These are phyloP conservation scores for Lagenidium giganteum DNA, from an alignment of 352 stramenopile genomes.

Conservation along the genomic window DNA sequence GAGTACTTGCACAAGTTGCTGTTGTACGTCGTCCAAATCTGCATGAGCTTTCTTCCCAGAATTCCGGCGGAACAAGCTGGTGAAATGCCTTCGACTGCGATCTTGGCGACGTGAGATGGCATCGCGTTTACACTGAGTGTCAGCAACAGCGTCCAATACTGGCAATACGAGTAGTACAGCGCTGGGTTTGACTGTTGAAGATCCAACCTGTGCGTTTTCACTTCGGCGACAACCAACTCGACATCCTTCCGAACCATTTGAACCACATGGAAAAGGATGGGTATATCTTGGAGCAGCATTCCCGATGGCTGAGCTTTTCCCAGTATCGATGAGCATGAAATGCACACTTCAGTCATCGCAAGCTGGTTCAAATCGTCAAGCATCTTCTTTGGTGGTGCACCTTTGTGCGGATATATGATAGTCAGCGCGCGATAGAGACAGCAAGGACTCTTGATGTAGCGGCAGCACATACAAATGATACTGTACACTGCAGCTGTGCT, in stretches of 20 bases:
- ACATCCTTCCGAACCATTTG: conserved; percentile 49
- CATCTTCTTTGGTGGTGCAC: conserved; percentile 38
- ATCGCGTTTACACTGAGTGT: conserved; percentile 42
- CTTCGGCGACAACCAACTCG: conserved; percentile 45
- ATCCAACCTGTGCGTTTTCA: conserved; percentile 67
- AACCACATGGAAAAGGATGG: conserved; percentile 49
- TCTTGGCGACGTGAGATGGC: conserved; percentile 51
- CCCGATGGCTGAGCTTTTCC: not conserved
- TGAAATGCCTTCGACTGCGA: conserved; percentile 32
- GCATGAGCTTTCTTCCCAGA: conserved; percentile 39
- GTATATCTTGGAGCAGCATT: conserved; percentile 73
- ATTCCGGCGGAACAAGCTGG: conserved; percentile 14
- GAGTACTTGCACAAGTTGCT: conserved; percentile 43
- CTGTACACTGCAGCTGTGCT: conserved; percentile 70
- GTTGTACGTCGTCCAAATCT: conserved; percentile 52
- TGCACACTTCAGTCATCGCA: conserved; percentile 41
- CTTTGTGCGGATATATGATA: conserved; percentile 73
- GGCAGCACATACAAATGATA: conserved; percentile 55
- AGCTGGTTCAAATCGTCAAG: conserved; percentile 55
- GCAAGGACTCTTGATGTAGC: conserved; percentile 61
- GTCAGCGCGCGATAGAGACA: conserved; percentile 58
- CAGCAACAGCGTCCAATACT: conserved; percentile 67
- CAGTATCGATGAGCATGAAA: conserved; percentile 25
- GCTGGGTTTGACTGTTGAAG: conserved; percentile 20
- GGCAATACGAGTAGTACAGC: conserved; percentile 54